Evolutionary conservation across 1,284 basidiomycete genomes (phyloP), one percentile per base, ranked within the genome.

Genomic region (Marasmius sp.): DNA sequence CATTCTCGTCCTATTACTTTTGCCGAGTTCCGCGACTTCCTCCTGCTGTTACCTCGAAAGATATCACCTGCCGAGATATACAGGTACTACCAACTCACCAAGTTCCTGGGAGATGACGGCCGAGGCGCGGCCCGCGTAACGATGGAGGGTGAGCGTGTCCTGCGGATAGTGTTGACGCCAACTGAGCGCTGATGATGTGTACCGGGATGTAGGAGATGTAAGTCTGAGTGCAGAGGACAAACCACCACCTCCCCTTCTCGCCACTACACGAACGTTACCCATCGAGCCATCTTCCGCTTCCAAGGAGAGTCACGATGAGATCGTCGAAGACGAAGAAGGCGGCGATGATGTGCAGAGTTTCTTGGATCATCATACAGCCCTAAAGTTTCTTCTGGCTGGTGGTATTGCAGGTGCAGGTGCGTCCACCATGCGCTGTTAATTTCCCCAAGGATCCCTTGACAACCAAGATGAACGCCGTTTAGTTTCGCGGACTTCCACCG

Each of bases 401-500:
- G 97, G 97, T 16, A 81, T 97, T 16, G 97, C 97, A 14, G 97
- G 97, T 59, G 93, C 92, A 65, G 91, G 94, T 93, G 71, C 76
- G 85, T 73, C 12, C 43, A 41, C 60, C 57, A 36, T 56, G 39
- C 52, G 59, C 56, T 45, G 53, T 45, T 39, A 12, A 52, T 50
- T 60, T 9, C n/a, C 34, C n/a, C 20, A 55, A 51, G 22, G 41
- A 58, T 20, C 16, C 43, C 58, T 57, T 45, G 43, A 39, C 36
- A 61, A 27, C 27, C 27, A 27, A 27, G 27, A 10, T 55, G 53
- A 61, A 16, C 59, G 47, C 33, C 60, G 60, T 53, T 54, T 74
- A 91, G 96, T 98, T 20, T 98, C 96, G 18, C 84, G 97, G 66
- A 93, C 95, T 41, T 95, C 94, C 62, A 99, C 97, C 0, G 97